Base-by-base conservation (phyloP, 345 rosid genomes). In the Brassica carinata region DNA sequence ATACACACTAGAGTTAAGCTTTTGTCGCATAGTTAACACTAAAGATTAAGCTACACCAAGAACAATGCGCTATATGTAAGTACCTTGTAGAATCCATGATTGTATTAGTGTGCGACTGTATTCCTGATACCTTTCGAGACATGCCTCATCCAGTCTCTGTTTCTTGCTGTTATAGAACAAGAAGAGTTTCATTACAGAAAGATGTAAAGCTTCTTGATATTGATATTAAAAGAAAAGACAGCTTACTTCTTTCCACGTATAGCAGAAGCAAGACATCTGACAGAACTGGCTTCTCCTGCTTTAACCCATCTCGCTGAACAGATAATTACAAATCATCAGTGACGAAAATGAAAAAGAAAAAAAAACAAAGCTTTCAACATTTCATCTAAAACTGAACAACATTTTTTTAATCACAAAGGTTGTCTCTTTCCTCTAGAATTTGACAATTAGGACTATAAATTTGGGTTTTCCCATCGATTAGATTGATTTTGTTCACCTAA, bases 81-180 rank as follows among this genome's bases (percentile, higher is more conserved):
- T 77, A 91, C 98, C 99, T 89, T 94, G 99, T 78, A 94, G 30
- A 69, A 96, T 92, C 97, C 99, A 93, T 23, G 99, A 92, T 74
- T 96, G 97, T 79, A 92, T 87, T 17, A 82, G 81, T 2, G 92
- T 84, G 71, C 98, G 91, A 78, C 98, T 96, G 75, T 93, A 90
- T 68, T 92, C 95, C 85, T 92, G 84, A 86, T 83, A 96, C 88
- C 98, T 92, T 84, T 96, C 98, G 2, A 92, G 87, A 77, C 98
- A 96, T 26, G 93, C 77, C 84, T 96, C 99, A 70, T 96, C 98
- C 43, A 96, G 92, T 87, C 98, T 90, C 86, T 71, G 87, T 72
- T 84, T 96, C 85, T 97, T 91, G 83, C 75, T 70, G 71, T 30
- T 18, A 71, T 0, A 72, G 51, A 23, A 40, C 15, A 78, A 48